Evolutionary conservation across 345 rosid genomes (phyloP), one percentile per base, ranked within the genome.

Genomic region (Sapria himalayana): DNA sequence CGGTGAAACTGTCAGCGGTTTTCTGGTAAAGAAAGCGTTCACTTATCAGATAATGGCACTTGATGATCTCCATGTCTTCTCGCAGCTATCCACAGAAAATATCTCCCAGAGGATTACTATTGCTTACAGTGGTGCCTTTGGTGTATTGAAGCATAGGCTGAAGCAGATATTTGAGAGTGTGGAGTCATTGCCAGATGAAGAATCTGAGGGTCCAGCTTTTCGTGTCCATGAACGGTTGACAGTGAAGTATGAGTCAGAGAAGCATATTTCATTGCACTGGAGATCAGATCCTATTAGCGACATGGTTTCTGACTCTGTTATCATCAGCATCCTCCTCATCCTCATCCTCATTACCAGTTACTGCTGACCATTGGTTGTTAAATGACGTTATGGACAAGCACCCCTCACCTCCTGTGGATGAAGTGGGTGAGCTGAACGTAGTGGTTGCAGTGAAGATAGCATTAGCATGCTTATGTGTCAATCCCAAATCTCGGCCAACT

Each of bases 31-130:
- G 85, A 81, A 81, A 63, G 89, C 89, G 21, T 86, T 86, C 60
- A 68, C 94, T 32, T 78, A 76, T 55, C 97, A 86, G 67, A 81
- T 86, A 43, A 86, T 86, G 97, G 92, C 92, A 22, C 82, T 92
- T 1, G 97, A 73, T 41, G 97, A 86, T 63, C 92, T 86, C 41
- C 92, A 78, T 58, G 70, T 86, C 22, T 86, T 86, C 66, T 86
- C 97, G 19, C 94, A 86, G 70, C 71, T 86, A 31, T 73, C 89
- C 37, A 78, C 97, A 11, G 81, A 86, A 47, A 73, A 69, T 45
- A 46, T 81, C 39, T 73, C 74, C 29, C 94, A 86, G 60, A 67
- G 94, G 55, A 78, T 76, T 23, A 81, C 85, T 13, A 70, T 81
- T 52, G 92, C 94, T 0, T 86, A 64, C 48, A 29, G 76, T 1